A percentile compares a stretch with the other conserved stretches of the same genome.
These are phyloP conservation scores for Agrocybe praecox DNA, from an alignment of 768 basidiomycete genomes.

Conservation along the genomic window DNA sequence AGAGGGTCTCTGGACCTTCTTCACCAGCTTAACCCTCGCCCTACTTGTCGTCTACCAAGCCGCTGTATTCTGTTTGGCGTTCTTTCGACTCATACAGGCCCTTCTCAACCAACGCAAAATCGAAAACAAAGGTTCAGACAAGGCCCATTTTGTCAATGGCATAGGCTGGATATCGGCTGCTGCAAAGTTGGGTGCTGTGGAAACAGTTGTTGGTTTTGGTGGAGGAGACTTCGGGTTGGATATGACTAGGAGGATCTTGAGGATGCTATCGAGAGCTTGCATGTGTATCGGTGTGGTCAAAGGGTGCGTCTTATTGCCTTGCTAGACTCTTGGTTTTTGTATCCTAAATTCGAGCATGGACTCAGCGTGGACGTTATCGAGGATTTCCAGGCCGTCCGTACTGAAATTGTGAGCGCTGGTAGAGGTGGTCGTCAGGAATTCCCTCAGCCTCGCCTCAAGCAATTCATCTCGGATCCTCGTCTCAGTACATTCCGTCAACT, in stretches of 20 bases:
- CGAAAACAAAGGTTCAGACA: constrained; percentile 45
- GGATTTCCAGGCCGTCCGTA: constrained; percentile 49
- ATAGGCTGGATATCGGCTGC: constrained; percentile 67
- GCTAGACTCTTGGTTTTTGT: background rate
- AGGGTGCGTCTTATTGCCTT: constrained; percentile 51
- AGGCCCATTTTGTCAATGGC: constrained; percentile 57
- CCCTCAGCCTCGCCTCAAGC: constrained; percentile 40
- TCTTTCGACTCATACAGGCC: constrained; percentile 56
- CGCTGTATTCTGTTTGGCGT: constrained; percentile 56
- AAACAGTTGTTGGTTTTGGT: constrained; percentile 66
- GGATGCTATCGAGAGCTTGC: constrained; percentile 53
- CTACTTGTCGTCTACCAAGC: constrained; percentile 61
- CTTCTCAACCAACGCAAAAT: constrained; percentile 54
- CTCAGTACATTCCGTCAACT: constrained; percentile 56
- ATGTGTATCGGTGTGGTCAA: constrained; percentile 66
- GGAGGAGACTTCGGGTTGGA: constrained; percentile 51
- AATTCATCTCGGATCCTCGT: constrained; percentile 58
- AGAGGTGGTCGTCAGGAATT: constrained; percentile 16
- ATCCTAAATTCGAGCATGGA: background rate
- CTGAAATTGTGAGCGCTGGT: constrained; percentile 33
- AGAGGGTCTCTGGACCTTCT: constrained; percentile 52
- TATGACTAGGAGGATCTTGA: constrained; percentile 59
- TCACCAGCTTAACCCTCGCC: constrained; percentile 62
- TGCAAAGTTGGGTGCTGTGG: constrained; percentile 63
- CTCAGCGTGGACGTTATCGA: constrained; percentile 54